A percentile compares a stretch with the other conserved stretches of the same genome.
Conservation (phyloP, 2,329 filamentous ascomycete species). For the Colletotrichum spinosum region DNA sequence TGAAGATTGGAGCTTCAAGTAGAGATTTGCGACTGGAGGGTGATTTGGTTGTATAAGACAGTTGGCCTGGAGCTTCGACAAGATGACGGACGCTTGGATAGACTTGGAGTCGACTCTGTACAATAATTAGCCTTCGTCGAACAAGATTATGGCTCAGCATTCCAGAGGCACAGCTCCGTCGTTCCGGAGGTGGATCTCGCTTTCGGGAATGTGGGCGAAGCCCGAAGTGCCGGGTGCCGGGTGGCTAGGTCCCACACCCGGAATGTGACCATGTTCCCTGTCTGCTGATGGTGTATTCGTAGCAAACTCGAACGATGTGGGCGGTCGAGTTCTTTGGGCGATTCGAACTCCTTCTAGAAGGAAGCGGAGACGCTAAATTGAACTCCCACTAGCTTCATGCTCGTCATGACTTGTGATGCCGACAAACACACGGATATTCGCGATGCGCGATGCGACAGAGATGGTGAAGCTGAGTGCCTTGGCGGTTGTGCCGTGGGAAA, state of each 20-base stretch:
- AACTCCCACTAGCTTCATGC: constrained; percentile 15
- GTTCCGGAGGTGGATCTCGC: constrained; percentile 8
- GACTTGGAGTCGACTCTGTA: no score
- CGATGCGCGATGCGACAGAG: neutral
- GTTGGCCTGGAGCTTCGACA: no score
- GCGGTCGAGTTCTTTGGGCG: no score
- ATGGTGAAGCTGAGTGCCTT: constrained; percentile 15
- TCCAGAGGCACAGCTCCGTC: neutral
- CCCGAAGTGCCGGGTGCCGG: constrained; percentile 6
- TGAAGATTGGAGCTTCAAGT: constrained; percentile 59
- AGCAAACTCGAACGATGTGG: no score
- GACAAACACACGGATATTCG: constrained; percentile 4
- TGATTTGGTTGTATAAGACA: constrained; percentile 22
- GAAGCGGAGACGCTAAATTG: constrained; percentile 8
- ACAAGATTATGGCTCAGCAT: no score
- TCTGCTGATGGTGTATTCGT: neutral
- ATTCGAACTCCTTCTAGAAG: constrained; percentile 15
- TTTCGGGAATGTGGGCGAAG: constrained; percentile 26
- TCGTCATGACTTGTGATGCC: constrained; percentile 18
- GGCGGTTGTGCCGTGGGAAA: constrained; percentile 23
- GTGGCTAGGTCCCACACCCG: constrained; percentile 5
- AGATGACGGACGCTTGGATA: no score
- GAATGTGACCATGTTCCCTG: constrained; percentile 19
- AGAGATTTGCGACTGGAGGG: constrained; percentile 57
- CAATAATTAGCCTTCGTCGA: no score